phyloP scores from a whole-genome alignment of 73 alveolate species.

The Blepharisma japonicum region DNA sequence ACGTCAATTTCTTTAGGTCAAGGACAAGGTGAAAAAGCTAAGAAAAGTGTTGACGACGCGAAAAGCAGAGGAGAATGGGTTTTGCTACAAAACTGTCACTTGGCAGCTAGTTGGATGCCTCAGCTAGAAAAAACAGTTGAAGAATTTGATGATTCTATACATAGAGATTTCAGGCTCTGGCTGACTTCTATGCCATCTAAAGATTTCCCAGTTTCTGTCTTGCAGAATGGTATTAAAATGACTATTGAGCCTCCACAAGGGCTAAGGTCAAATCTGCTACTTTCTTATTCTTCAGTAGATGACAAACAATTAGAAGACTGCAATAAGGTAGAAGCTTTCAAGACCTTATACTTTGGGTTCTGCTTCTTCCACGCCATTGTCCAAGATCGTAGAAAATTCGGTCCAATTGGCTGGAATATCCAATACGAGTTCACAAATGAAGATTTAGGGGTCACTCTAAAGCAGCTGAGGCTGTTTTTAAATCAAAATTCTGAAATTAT shows the following conservation, averaged over 20 bases:
- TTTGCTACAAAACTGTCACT: slow-evolving; percentile 97
- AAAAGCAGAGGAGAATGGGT: slow-evolving; percentile 97
- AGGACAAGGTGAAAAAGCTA: slow-evolving; percentile 99
- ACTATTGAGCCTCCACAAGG: slow-evolving; percentile 99
- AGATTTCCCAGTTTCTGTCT: slow-evolving; percentile 98
- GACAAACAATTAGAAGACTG: slow-evolving; percentile 90
- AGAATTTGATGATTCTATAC: slow-evolving; percentile 93
- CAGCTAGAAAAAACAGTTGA: slow-evolving; percentile 94
- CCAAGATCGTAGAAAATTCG: slow-evolving; percentile 99
- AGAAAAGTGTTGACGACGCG: slow-evolving; percentile 94
- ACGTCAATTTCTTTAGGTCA: slow-evolving; percentile 97
- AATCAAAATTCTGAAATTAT: slow-evolving; percentile 82
- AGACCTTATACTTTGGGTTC: slow-evolving; percentile 97
- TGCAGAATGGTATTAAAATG: slow-evolving; percentile 99
- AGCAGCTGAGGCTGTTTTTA: slow-evolving; percentile 95
- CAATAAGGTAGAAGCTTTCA: slow-evolving; percentile 93
- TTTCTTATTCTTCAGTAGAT: slow-evolving; percentile 68
- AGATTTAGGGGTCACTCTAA: slow-evolving; percentile 98
- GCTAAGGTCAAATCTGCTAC: slow-evolving; percentile 84
- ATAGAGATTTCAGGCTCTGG: slow-evolving; percentile 99
- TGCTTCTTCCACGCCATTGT: slow-evolving; percentile 99
- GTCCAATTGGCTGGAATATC: slow-evolving; percentile 99
- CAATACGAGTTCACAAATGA: slow-evolving; percentile 99
- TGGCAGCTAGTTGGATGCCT: slow-evolving; percentile 99
- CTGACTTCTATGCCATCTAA: slow-evolving; percentile 99